A percentile compares a stretch with the other conserved stretches of the same genome.
Conservation (phyloP, 2,329 filamentous ascomycete genomes). For the Cadophora gregata region DNA sequence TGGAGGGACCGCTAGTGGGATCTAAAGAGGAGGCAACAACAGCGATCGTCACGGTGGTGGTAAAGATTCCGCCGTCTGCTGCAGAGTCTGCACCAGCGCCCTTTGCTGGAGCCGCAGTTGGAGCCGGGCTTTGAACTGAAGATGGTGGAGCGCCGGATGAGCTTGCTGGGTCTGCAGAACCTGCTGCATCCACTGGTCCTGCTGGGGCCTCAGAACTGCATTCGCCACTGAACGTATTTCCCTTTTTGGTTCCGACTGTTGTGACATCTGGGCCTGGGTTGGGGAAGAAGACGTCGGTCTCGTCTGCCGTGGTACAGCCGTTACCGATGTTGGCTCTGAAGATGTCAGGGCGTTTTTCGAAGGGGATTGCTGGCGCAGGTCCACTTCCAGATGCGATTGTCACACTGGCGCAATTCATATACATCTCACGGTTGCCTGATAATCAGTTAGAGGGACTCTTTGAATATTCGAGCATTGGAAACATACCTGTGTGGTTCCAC, state of each 20-base stretch:
- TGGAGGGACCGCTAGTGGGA: not conserved
- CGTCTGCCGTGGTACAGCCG: constrained; percentile 56
- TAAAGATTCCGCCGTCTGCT: not conserved
- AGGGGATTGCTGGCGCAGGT: constrained; percentile 40
- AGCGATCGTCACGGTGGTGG: not conserved
- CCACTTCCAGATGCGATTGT: constrained; percentile 48
- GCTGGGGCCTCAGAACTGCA: constrained; percentile 37
- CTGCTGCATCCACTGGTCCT: not conserved
- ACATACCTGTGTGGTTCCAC: constrained; percentile 35
- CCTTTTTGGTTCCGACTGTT: constrained; percentile 18
- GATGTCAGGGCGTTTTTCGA: constrained; percentile 58
- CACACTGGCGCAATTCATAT: constrained; percentile 69
- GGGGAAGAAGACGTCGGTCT: constrained; percentile 59
- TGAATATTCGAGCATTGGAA: not conserved
- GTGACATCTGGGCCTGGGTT: constrained; percentile 55
- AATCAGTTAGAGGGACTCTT: not conserved
- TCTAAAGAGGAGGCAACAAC: not conserved
- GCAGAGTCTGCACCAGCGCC: not conserved
- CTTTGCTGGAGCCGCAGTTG: not conserved
- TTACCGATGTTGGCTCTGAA: constrained; percentile 63
- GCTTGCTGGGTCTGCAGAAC: not conserved
- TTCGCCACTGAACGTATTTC: constrained; percentile 34
- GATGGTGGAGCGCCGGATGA: constrained; percentile 10
- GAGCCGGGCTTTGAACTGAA: constrained; percentile 11
- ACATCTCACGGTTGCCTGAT: constrained; percentile 67